Percentiles rank a stretch among this genome's conserved stretches.
Conservation (phyloP, 116 monocot species). For the Phalaenopsis hybrid region DNA sequence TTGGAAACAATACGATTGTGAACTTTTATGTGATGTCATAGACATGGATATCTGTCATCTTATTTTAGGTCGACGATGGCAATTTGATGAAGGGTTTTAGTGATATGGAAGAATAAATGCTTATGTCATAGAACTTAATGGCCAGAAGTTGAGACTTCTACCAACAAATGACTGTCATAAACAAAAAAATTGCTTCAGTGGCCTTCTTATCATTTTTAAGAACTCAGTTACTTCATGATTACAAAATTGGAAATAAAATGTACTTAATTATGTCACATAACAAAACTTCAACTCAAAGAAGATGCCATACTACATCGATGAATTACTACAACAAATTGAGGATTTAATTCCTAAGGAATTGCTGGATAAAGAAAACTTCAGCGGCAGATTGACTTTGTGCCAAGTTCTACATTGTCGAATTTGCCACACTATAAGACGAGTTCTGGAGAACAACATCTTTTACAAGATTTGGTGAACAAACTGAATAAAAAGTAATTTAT, state of each 20-base stretch:
- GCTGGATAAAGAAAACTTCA: background rate
- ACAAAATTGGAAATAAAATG: background rate
- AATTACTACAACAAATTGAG: background rate
- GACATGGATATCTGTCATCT: background rate
- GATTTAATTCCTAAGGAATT: background rate
- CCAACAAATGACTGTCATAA: too few species aligned
- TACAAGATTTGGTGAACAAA: background rate
- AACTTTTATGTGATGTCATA: background rate
- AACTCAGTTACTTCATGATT: background rate
- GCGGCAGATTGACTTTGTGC: background rate
- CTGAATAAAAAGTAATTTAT: too few species aligned
- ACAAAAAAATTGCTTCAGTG: background rate
- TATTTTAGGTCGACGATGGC: background rate
- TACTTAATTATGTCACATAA: background rate
- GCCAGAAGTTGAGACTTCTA: background rate
- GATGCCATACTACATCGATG: background rate
- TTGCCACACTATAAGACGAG: background rate
- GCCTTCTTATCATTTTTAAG: background rate
- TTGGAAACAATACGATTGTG: background rate
- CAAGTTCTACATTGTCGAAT: background rate
- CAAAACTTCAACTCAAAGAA: background rate
- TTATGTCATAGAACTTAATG: background rate
- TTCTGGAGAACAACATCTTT: background rate
- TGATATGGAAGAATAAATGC: too few species aligned
- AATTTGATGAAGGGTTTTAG: background rate